phyloP scores from a whole-genome alignment of 495 filamentous ascomycete species.

The Mytilinidion resinicola region DNA sequence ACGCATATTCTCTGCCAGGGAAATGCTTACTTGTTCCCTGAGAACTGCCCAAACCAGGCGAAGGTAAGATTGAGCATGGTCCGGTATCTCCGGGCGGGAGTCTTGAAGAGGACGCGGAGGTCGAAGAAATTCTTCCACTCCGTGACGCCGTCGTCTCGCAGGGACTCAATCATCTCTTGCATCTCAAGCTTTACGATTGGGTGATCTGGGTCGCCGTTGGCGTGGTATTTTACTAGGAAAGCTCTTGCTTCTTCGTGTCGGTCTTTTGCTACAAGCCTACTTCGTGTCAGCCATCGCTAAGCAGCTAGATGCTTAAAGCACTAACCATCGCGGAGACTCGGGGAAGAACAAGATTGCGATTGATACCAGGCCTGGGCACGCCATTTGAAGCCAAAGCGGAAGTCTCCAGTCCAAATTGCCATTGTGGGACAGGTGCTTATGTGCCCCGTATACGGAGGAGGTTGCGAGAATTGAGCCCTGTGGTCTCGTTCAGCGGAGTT shows the following conservation, averaged over 20 bases:
- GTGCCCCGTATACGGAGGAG: slow-evolving; percentile 19
- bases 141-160: slow-evolving; percentile 11
- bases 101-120: slow-evolving; percentile 12
- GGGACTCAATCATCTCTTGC: slow-evolving; percentile 18
- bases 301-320: too few relatives aligned
- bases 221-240: slow-evolving; percentile 56
- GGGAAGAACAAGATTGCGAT: slow-evolving; percentile 34
- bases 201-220: slow-evolving; percentile 45
- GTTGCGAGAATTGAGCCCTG: slow-evolving; percentile 25
- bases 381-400: slow-evolving; percentile 23
- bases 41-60: slow-evolving; percentile 24
- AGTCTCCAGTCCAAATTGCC: slow-evolving; percentile 24
- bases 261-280: slow-evolving; percentile 49
- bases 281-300: too few relatives aligned
- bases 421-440: slow-evolving; percentile 12
- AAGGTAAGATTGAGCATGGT: slow-evolving; percentile 20
- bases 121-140: slow-evolving; percentile 24
- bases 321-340: slow-evolving; percentile 51
- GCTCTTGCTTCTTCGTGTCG: slow-evolving; percentile 51
- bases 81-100: slow-evolving; percentile 16
- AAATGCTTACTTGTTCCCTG: slow-evolving; percentile 10
- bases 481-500: background rate
- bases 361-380: slow-evolving; percentile 20
- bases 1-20: too few relatives aligned
- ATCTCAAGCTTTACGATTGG: slow-evolving; percentile 28